These are phyloP conservation scores for Dujonia santamariae DNA, from an alignment of 1,139 yeast genomes.

Conservation along the genomic window DNA sequence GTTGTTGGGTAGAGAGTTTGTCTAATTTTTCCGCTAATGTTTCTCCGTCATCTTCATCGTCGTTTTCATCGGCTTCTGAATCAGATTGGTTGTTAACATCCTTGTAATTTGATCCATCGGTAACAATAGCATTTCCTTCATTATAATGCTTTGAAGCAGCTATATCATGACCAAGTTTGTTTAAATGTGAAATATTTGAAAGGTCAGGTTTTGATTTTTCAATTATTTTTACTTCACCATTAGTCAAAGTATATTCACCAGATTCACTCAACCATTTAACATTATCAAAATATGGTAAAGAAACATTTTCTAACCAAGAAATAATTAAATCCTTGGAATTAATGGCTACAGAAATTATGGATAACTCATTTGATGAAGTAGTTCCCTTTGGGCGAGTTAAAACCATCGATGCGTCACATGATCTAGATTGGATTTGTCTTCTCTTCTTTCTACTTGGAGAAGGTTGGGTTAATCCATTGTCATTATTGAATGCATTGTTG, in stretches of 20 bases:
- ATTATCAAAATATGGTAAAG: slow-evolving; percentile 61
- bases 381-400: slow-evolving; percentile 44
- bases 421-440: slow-evolving; percentile 46
- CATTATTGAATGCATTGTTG: slow-evolving; percentile 22
- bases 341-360: slow-evolving; percentile 38
- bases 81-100: slow-evolving; percentile 46
- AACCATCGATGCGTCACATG: slow-evolving; percentile 40
- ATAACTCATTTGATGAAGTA: slow-evolving; percentile 33
- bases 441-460: slow-evolving; percentile 41
- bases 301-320: slow-evolving; percentile 74
- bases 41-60: slow-evolving; percentile 30
- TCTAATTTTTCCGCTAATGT: slow-evolving; percentile 63
- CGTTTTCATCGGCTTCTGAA: slow-evolving; percentile 39
- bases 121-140: slow-evolving; percentile 65
- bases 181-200: slow-evolving; percentile 36
- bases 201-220: slow-evolving; percentile 38
- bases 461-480: not conserved
- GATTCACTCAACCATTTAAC: slow-evolving; percentile 50
- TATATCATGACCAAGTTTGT: slow-evolving; percentile 58
- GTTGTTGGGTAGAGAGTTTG: slow-evolving; percentile 29
- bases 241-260: slow-evolving; percentile 18
- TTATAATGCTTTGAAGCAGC: slow-evolving; percentile 69
- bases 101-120: slow-evolving; percentile 62
- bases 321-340: slow-evolving; percentile 41
- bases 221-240: slow-evolving; percentile 26